Percentiles rank a stretch among this genome's conserved stretches.
phyloP scores from a whole-genome alignment of 345 rosid species.

The Ceriops tagal region DNA sequence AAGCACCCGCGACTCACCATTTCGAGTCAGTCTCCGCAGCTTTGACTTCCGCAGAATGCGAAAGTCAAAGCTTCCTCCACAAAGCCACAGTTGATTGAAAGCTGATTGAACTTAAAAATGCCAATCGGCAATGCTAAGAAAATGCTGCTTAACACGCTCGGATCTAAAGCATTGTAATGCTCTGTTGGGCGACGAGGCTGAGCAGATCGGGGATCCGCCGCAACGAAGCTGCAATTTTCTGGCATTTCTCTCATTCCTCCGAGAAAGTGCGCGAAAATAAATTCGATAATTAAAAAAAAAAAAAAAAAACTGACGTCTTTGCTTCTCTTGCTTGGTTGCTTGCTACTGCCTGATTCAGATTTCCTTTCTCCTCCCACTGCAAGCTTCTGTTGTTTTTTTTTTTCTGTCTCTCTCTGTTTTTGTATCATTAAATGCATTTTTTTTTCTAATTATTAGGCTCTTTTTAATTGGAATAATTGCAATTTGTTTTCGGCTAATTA shows the following conservation, averaged over 20 bases:
- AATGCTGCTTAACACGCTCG: conserved; percentile 22
- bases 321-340: conserved; percentile 3
- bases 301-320: background rate
- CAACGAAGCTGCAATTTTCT: too few species aligned
- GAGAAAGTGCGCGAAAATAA: conserved; percentile 23
- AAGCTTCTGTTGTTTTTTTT: conserved; percentile 24
- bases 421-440: too few species aligned
- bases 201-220: conserved; percentile 38
- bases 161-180: conserved; percentile 45
- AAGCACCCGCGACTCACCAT: conserved; percentile 5
- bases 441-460: too few species aligned
- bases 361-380: conserved; percentile 34
- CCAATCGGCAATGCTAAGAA: conserved; percentile 20
- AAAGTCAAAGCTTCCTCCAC: too few species aligned
- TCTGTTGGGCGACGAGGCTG: background rate
- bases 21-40: conserved; percentile 6
- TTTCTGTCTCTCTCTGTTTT: background rate
- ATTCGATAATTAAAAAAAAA: background rate
- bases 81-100: too few species aligned
- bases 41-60: background rate
- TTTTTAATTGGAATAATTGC: too few species aligned
- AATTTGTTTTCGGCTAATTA: too few species aligned
- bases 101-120: conserved; percentile 1
- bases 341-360: conserved; percentile 25
- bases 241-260: conserved; percentile 25